Percentiles rank a stretch among this genome's conserved stretches.
These are phyloP conservation scores for Rhinocladiella mackenziei DNA, from an alignment of 2,329 filamentous ascomycete genomes.

Conservation along the genomic window DNA sequence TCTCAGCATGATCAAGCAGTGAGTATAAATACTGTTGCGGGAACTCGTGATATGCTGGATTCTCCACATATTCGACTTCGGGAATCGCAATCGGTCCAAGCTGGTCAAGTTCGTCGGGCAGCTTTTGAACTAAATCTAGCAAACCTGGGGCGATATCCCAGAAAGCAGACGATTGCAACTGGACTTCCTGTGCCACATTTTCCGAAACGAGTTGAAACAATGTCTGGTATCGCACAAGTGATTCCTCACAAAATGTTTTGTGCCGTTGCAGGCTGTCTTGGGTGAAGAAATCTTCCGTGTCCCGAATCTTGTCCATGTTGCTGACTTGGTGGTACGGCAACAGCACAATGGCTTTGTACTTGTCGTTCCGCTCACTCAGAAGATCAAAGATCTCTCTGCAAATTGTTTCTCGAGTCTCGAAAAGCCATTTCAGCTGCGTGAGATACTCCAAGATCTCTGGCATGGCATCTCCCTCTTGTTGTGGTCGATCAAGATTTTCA, in stretches of 20 bases:
- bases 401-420: slow-evolving; percentile 84
- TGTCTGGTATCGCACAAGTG: slow-evolving; percentile 67
- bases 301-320: slow-evolving; percentile 73
- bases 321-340: slow-evolving; percentile 71
- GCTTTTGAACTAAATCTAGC: slow-evolving; percentile 68
- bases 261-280: slow-evolving; percentile 72
- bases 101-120: slow-evolving; percentile 31
- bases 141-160: slow-evolving; percentile 95
- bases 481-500: slow-evolving; percentile 72
- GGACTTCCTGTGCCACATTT: slow-evolving; percentile 82
- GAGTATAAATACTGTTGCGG: slow-evolving; percentile 89
- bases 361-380: slow-evolving; percentile 76
- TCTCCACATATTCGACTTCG: slow-evolving; percentile 74
- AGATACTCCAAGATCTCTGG: slow-evolving; percentile 92
- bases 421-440: slow-evolving; percentile 93
- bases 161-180: slow-evolving; percentile 87
- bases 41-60: slow-evolving; percentile 71
- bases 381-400: slow-evolving; percentile 83
- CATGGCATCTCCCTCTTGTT: slow-evolving; percentile 92
- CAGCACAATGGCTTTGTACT: slow-evolving; percentile 79
- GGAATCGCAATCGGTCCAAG: slow-evolving; percentile 66
- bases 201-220: slow-evolving; percentile 76
- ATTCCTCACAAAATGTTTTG: slow-evolving; percentile 65
- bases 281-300: slow-evolving; percentile 76
- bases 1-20: slow-evolving; percentile 79